These are phyloP conservation scores for Kandelia obovata DNA, from an alignment of 345 rosid species.

Conservation along the genomic window DNA sequence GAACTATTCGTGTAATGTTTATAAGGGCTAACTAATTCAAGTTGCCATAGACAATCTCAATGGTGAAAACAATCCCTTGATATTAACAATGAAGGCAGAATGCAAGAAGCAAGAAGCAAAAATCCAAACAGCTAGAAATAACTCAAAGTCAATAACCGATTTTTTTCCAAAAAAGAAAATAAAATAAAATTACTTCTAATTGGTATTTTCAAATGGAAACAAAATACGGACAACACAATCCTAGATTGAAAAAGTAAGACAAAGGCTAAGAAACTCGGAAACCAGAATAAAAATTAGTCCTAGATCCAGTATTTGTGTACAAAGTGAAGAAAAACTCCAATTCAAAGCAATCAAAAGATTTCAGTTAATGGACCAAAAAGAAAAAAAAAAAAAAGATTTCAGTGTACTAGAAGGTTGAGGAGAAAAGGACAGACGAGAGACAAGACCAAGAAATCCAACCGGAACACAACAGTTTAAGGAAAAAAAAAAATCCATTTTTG, in stretches of 20 bases:
- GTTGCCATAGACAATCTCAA: background rate
- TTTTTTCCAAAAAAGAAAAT: background rate
- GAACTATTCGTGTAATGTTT: background rate
- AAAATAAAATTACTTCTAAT: background rate
- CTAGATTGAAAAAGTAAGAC: background rate
- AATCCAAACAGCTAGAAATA: background rate
- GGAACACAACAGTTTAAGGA: no score
- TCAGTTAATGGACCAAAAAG: background rate
- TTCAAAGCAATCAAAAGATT: conserved; percentile 12
- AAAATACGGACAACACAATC: background rate
- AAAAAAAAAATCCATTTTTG: no score
- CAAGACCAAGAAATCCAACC: no score
- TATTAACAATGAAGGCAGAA: background rate
- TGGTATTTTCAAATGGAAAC: background rate
- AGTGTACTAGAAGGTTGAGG: no score
- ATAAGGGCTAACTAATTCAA: background rate
- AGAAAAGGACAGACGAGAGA: no score
- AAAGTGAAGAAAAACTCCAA: conserved; percentile 7
- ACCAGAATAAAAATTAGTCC: background rate
- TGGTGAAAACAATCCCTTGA: background rate
- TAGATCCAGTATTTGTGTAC: background rate
- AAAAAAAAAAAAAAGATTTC: background rate
- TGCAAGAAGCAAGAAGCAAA: no score
- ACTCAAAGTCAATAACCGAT: background rate
- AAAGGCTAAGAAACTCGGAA: background rate